Evolutionary conservation across 345 rosid genomes (phyloP), one percentile per base, ranked within the genome.

Genomic region (Hevea brasiliensis): DNA sequence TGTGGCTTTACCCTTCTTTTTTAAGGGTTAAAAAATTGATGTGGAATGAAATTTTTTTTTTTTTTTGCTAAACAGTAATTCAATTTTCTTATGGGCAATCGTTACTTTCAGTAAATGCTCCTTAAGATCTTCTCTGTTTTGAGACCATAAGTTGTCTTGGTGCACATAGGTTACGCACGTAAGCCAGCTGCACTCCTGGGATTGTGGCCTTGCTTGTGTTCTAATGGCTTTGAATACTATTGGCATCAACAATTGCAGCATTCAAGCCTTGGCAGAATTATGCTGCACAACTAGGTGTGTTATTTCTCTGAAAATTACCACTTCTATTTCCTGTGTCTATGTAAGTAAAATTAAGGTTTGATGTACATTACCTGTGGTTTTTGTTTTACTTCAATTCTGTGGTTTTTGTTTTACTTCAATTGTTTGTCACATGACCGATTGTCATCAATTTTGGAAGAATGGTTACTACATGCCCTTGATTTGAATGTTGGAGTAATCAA

Each of bases 131-230:
- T 23, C 29, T 8, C 10, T 24, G 27, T 20, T 17, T 62, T 27
- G 40, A 42, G 17, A 53, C 23, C 58, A 4, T 63, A 56, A 54
- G 65, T 21, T 57, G 26, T 66, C n/a, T 24, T 70, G 64, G 51
- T 61, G 12, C 40, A 26, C 26, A 1, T 82, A 95, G 98, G 95
- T 94, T 45, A 92, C 96, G 21, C 97, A 89, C 67, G 74, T 89
- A 70, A 91, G 87, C 69, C 98, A 92, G 87, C 74, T 89, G 74
- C 84, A 77, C 75, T 87, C 93, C 27, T 93, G 99, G 98, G 99
- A 93, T 72, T 93, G 99, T 60, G 99, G 99, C 40, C 89, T 92
- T 60, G 99, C 98, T 80, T 95, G 98, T 79, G 87, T 91, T 72
- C 81, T 83, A 55, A 92, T 95, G 99, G 90, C 81, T 76, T 85